phyloP scores from a whole-genome alignment of 306 rosid species.

The Pachyrhizus erosus region DNA sequence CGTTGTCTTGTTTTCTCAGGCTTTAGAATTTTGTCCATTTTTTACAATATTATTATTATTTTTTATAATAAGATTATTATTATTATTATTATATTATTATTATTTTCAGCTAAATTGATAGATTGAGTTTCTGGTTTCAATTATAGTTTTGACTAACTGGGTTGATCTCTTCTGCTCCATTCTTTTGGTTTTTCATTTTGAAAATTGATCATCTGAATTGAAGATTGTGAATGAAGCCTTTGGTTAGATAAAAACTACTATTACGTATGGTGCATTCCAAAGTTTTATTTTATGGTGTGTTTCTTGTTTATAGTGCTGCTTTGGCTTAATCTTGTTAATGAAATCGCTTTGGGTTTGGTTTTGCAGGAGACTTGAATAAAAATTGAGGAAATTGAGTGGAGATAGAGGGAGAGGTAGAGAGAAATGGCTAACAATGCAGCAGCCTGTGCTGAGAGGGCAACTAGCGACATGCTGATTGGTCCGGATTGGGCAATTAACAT shows the following conservation, averaged over 20 bases:
- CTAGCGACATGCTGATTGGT: conserved; percentile 91
- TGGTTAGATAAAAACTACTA: neutral
- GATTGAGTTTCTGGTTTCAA: neutral
- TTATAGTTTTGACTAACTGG: neutral
- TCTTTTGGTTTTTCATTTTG: neutral
- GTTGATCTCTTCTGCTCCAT: neutral
- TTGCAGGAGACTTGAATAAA: neutral
- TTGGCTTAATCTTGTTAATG: conserved; percentile 17
- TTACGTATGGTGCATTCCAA: neutral
- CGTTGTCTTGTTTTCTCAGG: neutral
- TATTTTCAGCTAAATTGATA: neutral
- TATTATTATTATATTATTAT: neutral
- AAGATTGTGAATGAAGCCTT: neutral
- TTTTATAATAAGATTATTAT: neutral
- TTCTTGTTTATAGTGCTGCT: neutral
- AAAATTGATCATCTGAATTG: neutral
- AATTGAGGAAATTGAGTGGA: neutral
- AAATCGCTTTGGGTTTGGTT: neutral
- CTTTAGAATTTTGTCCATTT: neutral
- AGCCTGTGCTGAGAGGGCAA: conserved; percentile 91
- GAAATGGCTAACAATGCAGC: conserved; percentile 80
- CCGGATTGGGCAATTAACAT: conserved; percentile 98
- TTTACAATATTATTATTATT: neutral
- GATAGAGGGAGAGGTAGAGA: conserved; percentile 26
- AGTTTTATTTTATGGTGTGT: neutral